phyloP scores from a whole-genome alignment of 192 early-diverging fungal species.

The Radiomyces spectabilis region DNA sequence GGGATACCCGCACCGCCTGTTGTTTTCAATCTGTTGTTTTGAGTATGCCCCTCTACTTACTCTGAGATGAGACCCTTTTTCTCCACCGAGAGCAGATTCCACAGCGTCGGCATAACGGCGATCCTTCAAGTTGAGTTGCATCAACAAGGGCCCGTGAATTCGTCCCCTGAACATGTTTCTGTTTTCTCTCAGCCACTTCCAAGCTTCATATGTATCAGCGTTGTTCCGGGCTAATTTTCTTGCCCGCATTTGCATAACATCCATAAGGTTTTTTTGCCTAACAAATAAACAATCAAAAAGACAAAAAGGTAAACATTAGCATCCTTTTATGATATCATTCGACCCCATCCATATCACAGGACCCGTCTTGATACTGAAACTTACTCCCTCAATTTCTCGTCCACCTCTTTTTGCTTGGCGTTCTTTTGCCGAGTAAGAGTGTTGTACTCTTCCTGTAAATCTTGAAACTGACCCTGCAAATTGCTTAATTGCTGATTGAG shows the following conservation, averaged over 20 bases:
- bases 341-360: too few relatives aligned
- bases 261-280: too few relatives aligned
- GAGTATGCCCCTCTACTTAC: slow-evolving; percentile 20
- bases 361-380: too few relatives aligned
- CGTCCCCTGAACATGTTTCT: slow-evolving; percentile 51
- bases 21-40: not conserved
- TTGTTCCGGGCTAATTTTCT: too few relatives aligned
- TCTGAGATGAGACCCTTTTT: slow-evolving; percentile 33
- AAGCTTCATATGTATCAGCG: slow-evolving; percentile 50
- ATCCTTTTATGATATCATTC: too few relatives aligned
- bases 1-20: too few relatives aligned
- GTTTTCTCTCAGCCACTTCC: slow-evolving; percentile 65
- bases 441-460: slow-evolving; percentile 24
- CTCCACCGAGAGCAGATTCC: slow-evolving; percentile 45
- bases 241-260: too few relatives aligned
- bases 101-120: slow-evolving; percentile 53
- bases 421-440: slow-evolving; percentile 20
- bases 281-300: too few relatives aligned
- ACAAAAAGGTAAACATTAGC: too few relatives aligned
- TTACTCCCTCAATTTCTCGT: slow-evolving; percentile 20
- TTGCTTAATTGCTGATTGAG: slow-evolving; percentile 10
- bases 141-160: slow-evolving; percentile 65
- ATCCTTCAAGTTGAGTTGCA: slow-evolving; percentile 69
- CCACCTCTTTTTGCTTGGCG: slow-evolving; percentile 3
- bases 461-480: slow-evolving; percentile 19